These are phyloP conservation scores for Aureobasidium namibiae DNA, from an alignment of 2,329 filamentous ascomycete species.

Conservation along the genomic window DNA sequence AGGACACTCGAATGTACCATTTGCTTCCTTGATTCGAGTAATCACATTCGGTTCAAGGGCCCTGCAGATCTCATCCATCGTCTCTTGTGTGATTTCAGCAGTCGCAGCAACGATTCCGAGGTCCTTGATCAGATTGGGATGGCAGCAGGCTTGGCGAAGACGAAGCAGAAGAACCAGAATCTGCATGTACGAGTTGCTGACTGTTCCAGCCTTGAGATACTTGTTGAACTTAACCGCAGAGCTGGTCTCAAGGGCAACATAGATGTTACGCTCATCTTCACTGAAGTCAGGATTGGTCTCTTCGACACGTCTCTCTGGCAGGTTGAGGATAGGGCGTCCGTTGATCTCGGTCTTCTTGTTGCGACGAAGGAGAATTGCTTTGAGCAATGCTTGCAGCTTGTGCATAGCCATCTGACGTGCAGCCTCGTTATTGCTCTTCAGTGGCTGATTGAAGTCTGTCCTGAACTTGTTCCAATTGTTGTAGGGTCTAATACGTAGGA, in stretches of 20 bases:
- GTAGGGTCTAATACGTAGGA: constrained; percentile 71
- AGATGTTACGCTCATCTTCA: constrained; percentile 57
- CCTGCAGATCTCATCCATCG: constrained; percentile 56
- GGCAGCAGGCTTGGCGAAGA: constrained; percentile 73
- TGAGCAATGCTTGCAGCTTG: constrained; percentile 65
- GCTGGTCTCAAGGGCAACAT: constrained; percentile 56
- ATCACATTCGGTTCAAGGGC: constrained; percentile 54
- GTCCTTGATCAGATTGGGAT: constrained; percentile 63
- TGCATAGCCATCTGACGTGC: constrained; percentile 48
- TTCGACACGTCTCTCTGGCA: constrained; percentile 58
- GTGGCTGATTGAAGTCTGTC: constrained; percentile 45
- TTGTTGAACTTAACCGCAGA: constrained; percentile 67
- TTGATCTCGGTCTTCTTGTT: constrained; percentile 74
- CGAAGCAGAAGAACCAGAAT: constrained; percentile 72
- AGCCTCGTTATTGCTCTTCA: constrained; percentile 35
- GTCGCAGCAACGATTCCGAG: constrained; percentile 44
- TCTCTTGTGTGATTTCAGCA: constrained; percentile 42
- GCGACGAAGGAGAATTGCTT: constrained; percentile 72
- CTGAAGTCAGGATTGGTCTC: constrained; percentile 57
- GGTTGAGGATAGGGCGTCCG: constrained; percentile 62
- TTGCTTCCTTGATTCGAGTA: constrained; percentile 52
- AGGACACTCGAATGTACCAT: constrained; percentile 64
- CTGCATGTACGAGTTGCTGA: constrained; percentile 67
- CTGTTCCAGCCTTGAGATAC: constrained; percentile 59
- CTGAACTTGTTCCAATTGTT: constrained; percentile 56